Evolutionary conservation across 176 grass and related monocot genomes (phyloP).

Genomic region (Aechmea fasciata): DNA sequence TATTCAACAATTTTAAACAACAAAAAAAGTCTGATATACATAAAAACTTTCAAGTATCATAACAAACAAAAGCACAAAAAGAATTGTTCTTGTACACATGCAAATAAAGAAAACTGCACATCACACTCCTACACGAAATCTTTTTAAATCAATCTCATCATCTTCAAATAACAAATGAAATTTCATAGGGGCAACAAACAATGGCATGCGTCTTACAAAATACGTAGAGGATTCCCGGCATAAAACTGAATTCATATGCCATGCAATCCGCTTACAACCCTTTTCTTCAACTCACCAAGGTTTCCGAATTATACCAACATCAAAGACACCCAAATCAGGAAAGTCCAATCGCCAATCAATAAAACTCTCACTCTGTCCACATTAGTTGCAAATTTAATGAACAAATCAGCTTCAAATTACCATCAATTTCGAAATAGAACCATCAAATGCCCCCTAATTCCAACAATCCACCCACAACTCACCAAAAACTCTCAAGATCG

Average conservation of each 20-base stretch:
- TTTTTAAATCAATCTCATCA: too few relatives aligned
- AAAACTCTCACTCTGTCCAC: background rate
- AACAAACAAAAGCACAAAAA: too few relatives aligned
- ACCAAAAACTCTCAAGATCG: background rate
- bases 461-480: background rate
- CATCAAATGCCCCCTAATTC: background rate
- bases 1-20: too few relatives aligned
- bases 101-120: too few relatives aligned
- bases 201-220: too few relatives aligned
- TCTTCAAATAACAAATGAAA: too few relatives aligned
- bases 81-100: too few relatives aligned
- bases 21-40: too few relatives aligned
- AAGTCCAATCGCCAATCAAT: background rate
- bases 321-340: background rate
- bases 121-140: too few relatives aligned
- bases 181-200: too few relatives aligned
- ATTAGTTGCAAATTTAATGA: slow-evolving; percentile 4
- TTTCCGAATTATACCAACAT: background rate
- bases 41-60: too few relatives aligned
- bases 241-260: background rate
- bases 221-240: too few relatives aligned
- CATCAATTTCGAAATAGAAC: background rate
- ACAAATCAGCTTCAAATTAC: background rate
- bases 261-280: background rate
- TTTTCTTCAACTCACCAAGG: slow-evolving; percentile 4